These are phyloP conservation scores for Dioscorea alata DNA, from an alignment of 106 monocot genomes.

Conservation along the genomic window DNA sequence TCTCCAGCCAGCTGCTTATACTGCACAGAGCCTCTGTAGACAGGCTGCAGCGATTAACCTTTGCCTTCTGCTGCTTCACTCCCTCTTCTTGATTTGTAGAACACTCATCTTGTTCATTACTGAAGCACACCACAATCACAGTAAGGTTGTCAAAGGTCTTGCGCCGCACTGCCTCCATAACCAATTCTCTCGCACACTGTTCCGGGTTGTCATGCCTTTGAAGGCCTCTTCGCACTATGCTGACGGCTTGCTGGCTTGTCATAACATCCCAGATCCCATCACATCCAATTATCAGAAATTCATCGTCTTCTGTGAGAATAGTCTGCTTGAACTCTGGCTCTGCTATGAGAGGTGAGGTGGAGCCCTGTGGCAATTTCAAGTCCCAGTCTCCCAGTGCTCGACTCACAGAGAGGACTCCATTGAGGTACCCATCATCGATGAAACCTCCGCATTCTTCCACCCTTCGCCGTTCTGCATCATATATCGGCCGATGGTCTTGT, in stretches of 20 bases:
- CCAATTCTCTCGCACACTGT: slow-evolving; percentile 49
- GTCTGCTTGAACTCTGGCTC: slow-evolving; percentile 49
- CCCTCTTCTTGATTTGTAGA: background rate
- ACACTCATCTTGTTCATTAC: slow-evolving; percentile 13
- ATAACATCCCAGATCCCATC: slow-evolving; percentile 78
- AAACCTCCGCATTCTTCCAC: slow-evolving; percentile 41
- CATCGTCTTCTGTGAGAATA: slow-evolving; percentile 42
- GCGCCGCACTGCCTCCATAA: slow-evolving; percentile 48
- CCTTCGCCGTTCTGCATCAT: slow-evolving; percentile 28
- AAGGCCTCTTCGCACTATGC: slow-evolving; percentile 32
- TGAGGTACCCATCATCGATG: slow-evolving; percentile 58
- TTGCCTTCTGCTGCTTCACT: background rate
- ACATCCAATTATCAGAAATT: slow-evolving; percentile 65
- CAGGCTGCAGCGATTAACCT: slow-evolving; percentile 38
- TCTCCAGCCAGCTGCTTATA: slow-evolving; percentile 22
- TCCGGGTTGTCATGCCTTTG: slow-evolving; percentile 48
- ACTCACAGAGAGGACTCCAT: slow-evolving; percentile 49
- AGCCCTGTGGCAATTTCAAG: slow-evolving; percentile 32
- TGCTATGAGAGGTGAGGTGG: slow-evolving; percentile 41
- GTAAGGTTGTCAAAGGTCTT: slow-evolving; percentile 57
- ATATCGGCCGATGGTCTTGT: slow-evolving; percentile 44
- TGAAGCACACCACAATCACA: slow-evolving; percentile 51
- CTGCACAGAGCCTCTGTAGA: slow-evolving; percentile 39
- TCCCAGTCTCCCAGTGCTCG: slow-evolving; percentile 69
- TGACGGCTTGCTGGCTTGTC: slow-evolving; percentile 51